Evolutionary conservation across 2,329 filamentous ascomycete genomes (phyloP), one percentile per base, ranked within the genome.

Genomic region (Penicillium sp.): DNA sequence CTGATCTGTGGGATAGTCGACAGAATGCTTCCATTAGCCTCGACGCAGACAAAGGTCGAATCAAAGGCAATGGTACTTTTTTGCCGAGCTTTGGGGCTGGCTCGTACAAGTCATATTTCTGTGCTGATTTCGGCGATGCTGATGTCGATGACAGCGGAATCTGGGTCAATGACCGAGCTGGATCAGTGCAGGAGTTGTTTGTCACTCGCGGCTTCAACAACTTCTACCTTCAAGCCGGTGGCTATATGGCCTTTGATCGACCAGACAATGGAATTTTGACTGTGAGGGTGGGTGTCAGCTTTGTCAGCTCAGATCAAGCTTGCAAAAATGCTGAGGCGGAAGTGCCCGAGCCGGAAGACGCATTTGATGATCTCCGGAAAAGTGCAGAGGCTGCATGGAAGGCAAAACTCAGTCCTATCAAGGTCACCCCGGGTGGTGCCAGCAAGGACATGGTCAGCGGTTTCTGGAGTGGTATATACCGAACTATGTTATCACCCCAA

Each of bases 401-500:
- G 34, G 67, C 79, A 9, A 88, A 88, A 66, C 72, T 89, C 31
- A 77, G 75, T 14, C 79, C 82, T 0, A 80, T 89, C 50, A 75
- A 74, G 3, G 71, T 88, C 3, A 80, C 82, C 14, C 70, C 78
- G 0, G 76, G 80, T 0, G 81, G 82, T 14, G 74, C 75, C 4
- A 81, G 84, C 1, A 75, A 81, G 58, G 68, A 76, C 20, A 77
- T 80, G 0, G 66, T 85, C 2, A 73, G 83, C 44, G 82, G 71
- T 22, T 87, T 89, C 60, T 89, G 86, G 77, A 87, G 83, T 50
- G 86, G 86, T 3, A 79, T 86, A 24, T 89, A 89, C 66, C 77
- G 86, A n/a, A 83, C 83, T 2, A 85, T 88, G 82, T 82, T 89
- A 54, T 85, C 82, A 50, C 86, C 86, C 3, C 85, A 89, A 62